These are phyloP conservation scores for Calonectria honghensis DNA, from an alignment of 2,329 filamentous ascomycete genomes.

Conservation along the genomic window DNA sequence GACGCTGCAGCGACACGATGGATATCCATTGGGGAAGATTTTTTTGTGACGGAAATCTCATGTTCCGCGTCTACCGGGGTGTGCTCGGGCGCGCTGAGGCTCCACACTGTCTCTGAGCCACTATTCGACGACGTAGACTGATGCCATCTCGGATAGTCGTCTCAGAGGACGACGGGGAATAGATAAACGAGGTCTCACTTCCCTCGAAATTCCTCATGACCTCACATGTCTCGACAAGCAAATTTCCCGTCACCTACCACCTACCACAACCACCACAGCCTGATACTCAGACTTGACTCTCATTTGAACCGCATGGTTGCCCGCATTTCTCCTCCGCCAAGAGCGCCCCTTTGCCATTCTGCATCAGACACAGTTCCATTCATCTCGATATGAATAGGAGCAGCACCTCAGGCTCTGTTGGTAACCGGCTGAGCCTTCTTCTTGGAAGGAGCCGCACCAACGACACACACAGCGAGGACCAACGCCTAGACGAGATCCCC, in stretches of 20 bases:
- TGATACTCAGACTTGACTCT: no score
- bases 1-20: neutral
- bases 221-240: neutral
- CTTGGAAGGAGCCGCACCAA: neutral
- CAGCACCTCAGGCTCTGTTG: neutral
- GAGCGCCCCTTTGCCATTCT: neutral
- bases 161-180: neutral
- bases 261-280: neutral
- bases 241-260: neutral
- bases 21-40: neutral
- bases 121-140: slow-evolving; percentile 1
- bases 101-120: slow-evolving; percentile 16
- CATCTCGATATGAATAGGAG: slow-evolving; percentile 6
- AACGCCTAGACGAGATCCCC: neutral
- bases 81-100: neutral
- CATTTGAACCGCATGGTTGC: neutral
- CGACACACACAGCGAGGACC: neutral
- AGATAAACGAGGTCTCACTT: slow-evolving; percentile 22
- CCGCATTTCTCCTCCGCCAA: neutral
- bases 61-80: neutral
- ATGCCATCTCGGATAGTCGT: slow-evolving; percentile 11
- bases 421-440: neutral
- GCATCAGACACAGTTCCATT: neutral
- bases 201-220: neutral
- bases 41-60: neutral